Conservation (phyloP, 129 eudicot species). For the Solidago caesia region DNA sequence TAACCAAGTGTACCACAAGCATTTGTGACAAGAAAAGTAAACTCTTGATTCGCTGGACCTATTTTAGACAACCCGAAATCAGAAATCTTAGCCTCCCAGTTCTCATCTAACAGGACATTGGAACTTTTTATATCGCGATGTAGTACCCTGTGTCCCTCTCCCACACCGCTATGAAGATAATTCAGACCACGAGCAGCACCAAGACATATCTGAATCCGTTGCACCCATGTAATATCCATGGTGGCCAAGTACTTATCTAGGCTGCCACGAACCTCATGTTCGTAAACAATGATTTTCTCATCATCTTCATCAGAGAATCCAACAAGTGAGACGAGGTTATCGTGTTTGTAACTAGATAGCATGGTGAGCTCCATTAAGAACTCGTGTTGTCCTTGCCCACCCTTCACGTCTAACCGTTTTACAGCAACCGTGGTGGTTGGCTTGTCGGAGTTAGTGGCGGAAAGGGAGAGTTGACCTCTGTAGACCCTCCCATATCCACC, state of each 20-base stretch:
- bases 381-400: conserved; percentile 9
- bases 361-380: conserved; percentile 1
- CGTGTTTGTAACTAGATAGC: conserved; percentile 21
- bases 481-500: conserved; percentile 19
- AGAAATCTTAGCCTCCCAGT: no score
- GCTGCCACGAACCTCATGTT: not conserved
- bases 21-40: conserved; percentile 16
- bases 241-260: not conserved
- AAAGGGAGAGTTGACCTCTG: not conserved
- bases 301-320: not conserved
- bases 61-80: no score
- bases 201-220: conserved; percentile 17
- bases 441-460: no score
- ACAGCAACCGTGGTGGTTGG: not conserved
- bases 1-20: conserved; percentile 17
- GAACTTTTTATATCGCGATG: conserved; percentile 27
- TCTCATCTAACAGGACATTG: conserved; percentile 1
- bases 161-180: conserved; percentile 16
- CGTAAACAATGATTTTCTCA: conserved; percentile 13
- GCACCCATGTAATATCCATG: conserved; percentile 17
- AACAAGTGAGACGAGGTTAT: not conserved
- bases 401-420: not conserved
- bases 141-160: conserved; percentile 18
- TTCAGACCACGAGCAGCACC: not conserved
- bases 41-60: conserved; percentile 9